A percentile compares a stretch with the other conserved stretches of the same genome.
Conservation (phyloP, 2,329 filamentous ascomycete species). For the Xylaria polymorpha region DNA sequence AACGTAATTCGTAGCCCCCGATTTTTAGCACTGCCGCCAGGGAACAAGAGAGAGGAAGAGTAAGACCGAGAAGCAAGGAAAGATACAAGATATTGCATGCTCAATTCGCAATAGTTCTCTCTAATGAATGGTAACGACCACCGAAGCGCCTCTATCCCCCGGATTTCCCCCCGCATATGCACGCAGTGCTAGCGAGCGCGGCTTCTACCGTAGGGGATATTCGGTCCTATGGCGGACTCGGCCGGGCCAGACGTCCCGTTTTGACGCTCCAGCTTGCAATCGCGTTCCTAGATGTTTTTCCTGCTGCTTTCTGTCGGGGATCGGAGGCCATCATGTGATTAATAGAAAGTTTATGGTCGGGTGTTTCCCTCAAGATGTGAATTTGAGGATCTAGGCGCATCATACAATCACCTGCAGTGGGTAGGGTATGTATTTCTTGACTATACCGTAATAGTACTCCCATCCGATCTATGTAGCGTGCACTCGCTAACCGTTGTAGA, state of each 20-base stretch:
- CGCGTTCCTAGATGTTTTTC: not conserved
- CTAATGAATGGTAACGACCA: not conserved
- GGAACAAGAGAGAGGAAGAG: not conserved
- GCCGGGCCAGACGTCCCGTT: constrained; percentile 3
- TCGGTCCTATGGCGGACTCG: constrained; percentile 35
- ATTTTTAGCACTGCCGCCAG: not conserved
- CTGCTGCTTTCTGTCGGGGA: constrained; percentile 5
- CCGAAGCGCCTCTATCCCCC: constrained; percentile 24
- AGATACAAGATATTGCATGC: not conserved
- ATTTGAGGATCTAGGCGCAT: not conserved
- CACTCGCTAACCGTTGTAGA: not conserved
- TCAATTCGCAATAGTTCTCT: not conserved
- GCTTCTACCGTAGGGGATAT: constrained; percentile 20
- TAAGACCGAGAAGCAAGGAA: not conserved
- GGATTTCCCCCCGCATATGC: constrained; percentile 28
- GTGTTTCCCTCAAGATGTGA: not conserved
- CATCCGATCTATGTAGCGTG: not conserved
- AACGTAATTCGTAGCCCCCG: not conserved
- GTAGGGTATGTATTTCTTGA: not conserved
- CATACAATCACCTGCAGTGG: not conserved
- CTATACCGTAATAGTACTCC: constrained; percentile 1
- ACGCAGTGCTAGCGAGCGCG: constrained; percentile 17
- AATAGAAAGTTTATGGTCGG: not conserved
- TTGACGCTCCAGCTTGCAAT: not conserved
- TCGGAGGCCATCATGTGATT: not conserved